Conservation (phyloP, 2,329 filamentous ascomycete species). For the Hypoxylon sp. region DNA sequence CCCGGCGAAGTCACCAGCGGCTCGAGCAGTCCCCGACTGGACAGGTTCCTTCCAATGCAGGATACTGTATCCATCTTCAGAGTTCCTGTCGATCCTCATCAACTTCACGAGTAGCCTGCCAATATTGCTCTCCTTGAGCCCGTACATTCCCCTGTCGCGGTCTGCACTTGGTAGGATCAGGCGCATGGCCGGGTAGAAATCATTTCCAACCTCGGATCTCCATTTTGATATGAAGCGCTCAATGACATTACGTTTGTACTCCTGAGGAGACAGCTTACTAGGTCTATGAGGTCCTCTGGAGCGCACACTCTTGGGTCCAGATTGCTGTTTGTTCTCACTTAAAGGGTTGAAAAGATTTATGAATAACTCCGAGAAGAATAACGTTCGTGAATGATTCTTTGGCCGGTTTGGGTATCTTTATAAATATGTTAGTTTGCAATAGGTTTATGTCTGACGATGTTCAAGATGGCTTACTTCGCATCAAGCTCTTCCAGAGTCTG, state of each 20-base stretch:
- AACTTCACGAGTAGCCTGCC: conserved; percentile 92
- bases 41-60: conserved; percentile 94
- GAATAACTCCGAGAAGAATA: conserved; percentile 86
- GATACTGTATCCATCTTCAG: conserved; percentile 87
- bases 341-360: conserved; percentile 84
- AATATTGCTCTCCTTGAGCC: conserved; percentile 92
- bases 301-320: conserved; percentile 67
- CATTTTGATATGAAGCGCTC: conserved; percentile 88
- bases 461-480: conserved; percentile 57
- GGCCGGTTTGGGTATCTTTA: conserved; percentile 86
- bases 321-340: conserved; percentile 82
- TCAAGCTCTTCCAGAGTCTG: conserved; percentile 62
- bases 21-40: conserved; percentile 71
- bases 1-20: conserved; percentile 92
- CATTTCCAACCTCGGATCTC: conserved; percentile 88
- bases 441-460: neutral
- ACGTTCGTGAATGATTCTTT: conserved; percentile 82
- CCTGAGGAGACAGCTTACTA: conserved; percentile 76
- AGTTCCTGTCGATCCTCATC: conserved; percentile 91
- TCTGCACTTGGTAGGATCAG: conserved; percentile 95
- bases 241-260: conserved; percentile 85
- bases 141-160: conserved; percentile 91
- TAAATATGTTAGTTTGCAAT: conserved; percentile 25
- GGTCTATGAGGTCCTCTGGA: conserved; percentile 72
- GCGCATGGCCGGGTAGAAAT: conserved; percentile 93